Evolutionary conservation across 2,329 filamentous ascomycete species (phyloP).

Genomic region (Chaetomiaceae sp.): DNA sequence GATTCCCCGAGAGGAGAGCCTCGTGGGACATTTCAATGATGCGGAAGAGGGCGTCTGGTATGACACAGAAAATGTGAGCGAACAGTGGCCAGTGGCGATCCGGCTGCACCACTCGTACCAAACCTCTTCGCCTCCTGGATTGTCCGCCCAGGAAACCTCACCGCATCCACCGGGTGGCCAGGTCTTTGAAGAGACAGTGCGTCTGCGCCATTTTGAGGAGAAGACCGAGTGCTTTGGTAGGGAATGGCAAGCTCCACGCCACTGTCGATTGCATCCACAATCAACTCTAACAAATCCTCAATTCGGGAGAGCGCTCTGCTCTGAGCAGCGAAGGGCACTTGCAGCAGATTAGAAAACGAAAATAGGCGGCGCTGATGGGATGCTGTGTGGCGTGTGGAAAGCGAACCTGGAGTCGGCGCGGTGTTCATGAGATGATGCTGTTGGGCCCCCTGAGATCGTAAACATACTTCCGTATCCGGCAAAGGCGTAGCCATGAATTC

Average conservation of each 20-base stretch:
- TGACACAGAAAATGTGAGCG: neutral
- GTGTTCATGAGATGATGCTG: neutral
- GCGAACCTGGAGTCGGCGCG: neutral
- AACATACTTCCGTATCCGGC: slow-evolving; percentile 13
- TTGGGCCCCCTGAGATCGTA: neutral
- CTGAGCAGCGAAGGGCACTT: neutral
- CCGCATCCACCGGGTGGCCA: neutral
- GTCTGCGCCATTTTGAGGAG: neutral
- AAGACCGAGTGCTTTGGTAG: slow-evolving; percentile 14
- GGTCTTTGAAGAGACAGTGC: neutral
- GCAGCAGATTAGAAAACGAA: neutral
- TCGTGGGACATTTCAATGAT: slow-evolving; percentile 58
- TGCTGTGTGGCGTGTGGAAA: neutral
- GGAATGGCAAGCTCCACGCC: slow-evolving; percentile 22
- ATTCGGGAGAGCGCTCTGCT: slow-evolving; percentile 15
- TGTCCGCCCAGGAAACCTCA: slow-evolving; percentile 46
- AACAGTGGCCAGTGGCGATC: neutral
- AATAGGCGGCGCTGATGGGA: too few species aligned
- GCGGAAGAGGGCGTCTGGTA: slow-evolving; percentile 50
- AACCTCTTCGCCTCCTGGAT: slow-evolving; percentile 49
- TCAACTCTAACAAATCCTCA: slow-evolving; percentile 21
- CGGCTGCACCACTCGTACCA: slow-evolving; percentile 35
- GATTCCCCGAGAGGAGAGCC: slow-evolving; percentile 49
- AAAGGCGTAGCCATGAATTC: neutral
- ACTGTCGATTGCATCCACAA: slow-evolving; percentile 21